phyloP scores from a whole-genome alignment of 192 early-diverging fungal species.

The Mortierella alpina region DNA sequence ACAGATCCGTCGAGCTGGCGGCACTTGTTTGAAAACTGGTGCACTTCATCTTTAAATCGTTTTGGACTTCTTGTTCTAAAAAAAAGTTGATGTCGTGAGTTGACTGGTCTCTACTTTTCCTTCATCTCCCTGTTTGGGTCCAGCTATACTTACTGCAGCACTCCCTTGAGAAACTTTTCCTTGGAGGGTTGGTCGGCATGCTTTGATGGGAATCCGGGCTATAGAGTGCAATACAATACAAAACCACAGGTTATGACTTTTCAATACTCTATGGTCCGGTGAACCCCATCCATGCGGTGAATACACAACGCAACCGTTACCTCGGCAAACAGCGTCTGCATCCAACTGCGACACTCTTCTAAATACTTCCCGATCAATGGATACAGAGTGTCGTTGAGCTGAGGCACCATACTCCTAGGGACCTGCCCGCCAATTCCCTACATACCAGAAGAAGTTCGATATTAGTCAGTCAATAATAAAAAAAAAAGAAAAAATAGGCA shows the following conservation, averaged over 20 bases:
- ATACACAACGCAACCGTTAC: constrained; percentile 25
- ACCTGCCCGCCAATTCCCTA: constrained; percentile 64
- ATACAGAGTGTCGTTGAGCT: constrained; percentile 64
- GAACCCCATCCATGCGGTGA: too few relatives aligned
- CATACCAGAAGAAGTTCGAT: background rate
- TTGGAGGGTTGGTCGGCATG: constrained; percentile 58
- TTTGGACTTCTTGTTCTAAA: constrained; percentile 59
- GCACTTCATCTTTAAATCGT: constrained; percentile 55
- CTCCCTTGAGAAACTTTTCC: constrained; percentile 61
- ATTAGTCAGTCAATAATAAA: background rate
- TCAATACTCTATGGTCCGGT: too few relatives aligned
- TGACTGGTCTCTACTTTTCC: background rate
- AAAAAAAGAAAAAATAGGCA: background rate
- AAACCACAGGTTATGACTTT: too few relatives aligned
- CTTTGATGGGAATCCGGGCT: constrained; percentile 65
- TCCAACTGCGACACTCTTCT: constrained; percentile 56
- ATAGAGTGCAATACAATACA: constrained; percentile 4
- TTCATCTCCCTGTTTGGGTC: background rate
- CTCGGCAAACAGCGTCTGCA: constrained; percentile 55
- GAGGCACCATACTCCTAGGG: constrained; percentile 62
- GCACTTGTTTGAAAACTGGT: constrained; percentile 60
- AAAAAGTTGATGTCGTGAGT: background rate
- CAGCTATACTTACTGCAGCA: constrained; percentile 56
- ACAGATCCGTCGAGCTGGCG: constrained; percentile 57
- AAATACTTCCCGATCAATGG: constrained; percentile 56